Conservation (phyloP, 2,329 filamentous ascomycete species). For the Chaetoscypha palmicola region DNA sequence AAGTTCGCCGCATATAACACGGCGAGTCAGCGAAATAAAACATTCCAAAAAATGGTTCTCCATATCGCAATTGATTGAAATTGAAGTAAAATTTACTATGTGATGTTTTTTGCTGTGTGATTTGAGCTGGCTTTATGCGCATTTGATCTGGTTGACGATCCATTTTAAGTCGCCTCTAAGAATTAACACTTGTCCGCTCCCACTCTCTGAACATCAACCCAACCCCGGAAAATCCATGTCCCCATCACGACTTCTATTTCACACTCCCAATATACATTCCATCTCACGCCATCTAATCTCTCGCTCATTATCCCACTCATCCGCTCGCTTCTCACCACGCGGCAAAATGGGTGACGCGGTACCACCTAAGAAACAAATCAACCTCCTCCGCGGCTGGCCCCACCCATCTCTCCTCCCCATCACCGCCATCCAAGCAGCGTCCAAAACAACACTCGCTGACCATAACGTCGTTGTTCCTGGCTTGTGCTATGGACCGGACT, state of each 20-base stretch:
- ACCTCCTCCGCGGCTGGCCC: slow-evolving; percentile 65
- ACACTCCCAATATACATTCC: no score
- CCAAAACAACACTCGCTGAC: slow-evolving; percentile 54
- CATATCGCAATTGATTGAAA: no score
- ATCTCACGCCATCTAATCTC: not conserved
- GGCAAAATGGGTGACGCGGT: slow-evolving; percentile 1
- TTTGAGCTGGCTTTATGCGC: no score
- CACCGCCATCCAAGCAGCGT: slow-evolving; percentile 30
- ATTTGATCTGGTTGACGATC: no score
- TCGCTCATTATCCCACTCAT: not conserved
- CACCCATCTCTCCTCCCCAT: slow-evolving; percentile 34
- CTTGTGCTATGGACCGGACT: slow-evolving; percentile 74
- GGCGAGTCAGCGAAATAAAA: slow-evolving; percentile 22
- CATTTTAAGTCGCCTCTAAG: no score
- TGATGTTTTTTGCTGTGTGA: no score
- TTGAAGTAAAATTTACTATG: no score
- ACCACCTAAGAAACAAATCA: slow-evolving; percentile 38
- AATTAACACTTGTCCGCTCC: no score
- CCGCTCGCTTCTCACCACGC: not conserved
- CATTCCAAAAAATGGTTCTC: no score
- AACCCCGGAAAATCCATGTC: no score
- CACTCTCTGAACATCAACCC: no score
- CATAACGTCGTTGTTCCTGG: slow-evolving; percentile 51
- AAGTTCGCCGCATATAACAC: slow-evolving; percentile 7
- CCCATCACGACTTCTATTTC: no score